phyloP scores from a whole-genome alignment of 2,329 filamentous ascomycete genomes.

The Drechslerella dactyloides region DNA sequence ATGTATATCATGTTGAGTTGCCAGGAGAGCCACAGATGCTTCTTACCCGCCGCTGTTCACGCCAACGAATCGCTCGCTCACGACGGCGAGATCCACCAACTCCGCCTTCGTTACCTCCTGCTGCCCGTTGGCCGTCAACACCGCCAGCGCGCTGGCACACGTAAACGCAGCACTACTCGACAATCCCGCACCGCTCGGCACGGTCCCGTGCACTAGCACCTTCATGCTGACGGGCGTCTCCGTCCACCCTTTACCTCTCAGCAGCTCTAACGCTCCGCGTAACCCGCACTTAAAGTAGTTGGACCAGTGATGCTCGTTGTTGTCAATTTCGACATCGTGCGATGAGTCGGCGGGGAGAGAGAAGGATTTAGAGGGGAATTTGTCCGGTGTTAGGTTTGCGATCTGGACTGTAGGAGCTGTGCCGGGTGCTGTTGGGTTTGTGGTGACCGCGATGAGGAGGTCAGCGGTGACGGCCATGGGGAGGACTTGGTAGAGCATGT shows the following conservation, averaged over 20 bases:
- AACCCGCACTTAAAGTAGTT: constrained; percentile 98
- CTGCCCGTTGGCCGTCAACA: constrained; percentile 84
- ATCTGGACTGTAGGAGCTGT: constrained; percentile 73
- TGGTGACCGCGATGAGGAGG: constrained; percentile 77
- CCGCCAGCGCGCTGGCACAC: constrained; percentile 84
- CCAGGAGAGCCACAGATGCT: constrained; percentile 8
- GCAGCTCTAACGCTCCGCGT: constrained; percentile 76
- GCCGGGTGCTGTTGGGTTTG: constrained; percentile 60
- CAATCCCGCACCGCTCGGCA: constrained; percentile 88
- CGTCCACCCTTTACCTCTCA: constrained; percentile 69
- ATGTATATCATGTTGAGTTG: constrained; percentile 3
- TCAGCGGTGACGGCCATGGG: constrained; percentile 95
- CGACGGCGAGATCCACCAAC: constrained; percentile 88
- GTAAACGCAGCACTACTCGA: constrained; percentile 95
- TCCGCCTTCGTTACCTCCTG: constrained; percentile 83
- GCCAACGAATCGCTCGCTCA: constrained; percentile 90
- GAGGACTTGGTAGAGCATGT: constrained; percentile 92
- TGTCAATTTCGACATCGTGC: constrained; percentile 77
- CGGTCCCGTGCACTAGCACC: constrained; percentile 86
- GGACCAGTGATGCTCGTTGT: constrained; percentile 86
- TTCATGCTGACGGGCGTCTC: constrained; percentile 80
- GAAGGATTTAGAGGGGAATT: constrained; percentile 78
- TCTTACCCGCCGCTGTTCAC: constrained; percentile 91
- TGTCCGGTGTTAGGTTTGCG: constrained; percentile 76
- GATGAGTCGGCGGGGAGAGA: constrained; percentile 65